Conservation (phyloP, 2,329 filamentous ascomycete genomes). For the Penicillium decumbens region DNA sequence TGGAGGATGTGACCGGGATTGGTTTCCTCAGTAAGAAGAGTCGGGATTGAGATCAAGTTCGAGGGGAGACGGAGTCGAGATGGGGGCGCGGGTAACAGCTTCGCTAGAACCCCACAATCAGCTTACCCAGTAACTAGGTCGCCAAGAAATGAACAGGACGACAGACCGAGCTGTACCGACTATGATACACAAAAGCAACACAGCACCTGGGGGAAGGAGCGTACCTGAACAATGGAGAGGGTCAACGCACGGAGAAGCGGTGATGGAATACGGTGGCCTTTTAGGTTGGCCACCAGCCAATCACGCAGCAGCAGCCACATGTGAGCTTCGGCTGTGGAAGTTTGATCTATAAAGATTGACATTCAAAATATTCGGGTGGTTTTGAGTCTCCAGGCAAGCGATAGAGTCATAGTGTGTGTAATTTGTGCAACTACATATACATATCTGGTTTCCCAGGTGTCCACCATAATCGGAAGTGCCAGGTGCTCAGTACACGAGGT, state of each 20-base stretch:
- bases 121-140: slow-evolving; percentile 1
- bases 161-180: neutral
- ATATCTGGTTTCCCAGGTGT: too few relatives aligned
- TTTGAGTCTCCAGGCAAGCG: too few relatives aligned
- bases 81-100: slow-evolving; percentile 23
- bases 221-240: slow-evolving; percentile 11
- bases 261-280: slow-evolving; percentile 40
- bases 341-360: neutral
- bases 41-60: slow-evolving; percentile 10
- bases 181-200: neutral
- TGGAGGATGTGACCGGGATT: slow-evolving; percentile 22
- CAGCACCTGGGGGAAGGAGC: neutral
- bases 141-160: neutral
- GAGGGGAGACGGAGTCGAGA: slow-evolving; percentile 11
- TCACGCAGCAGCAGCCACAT: slow-evolving; percentile 24
- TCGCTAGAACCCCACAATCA: slow-evolving; percentile 26
- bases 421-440: neutral
- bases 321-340: neutral
- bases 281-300: slow-evolving; percentile 33
- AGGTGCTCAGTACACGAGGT: neutral
- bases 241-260: slow-evolving; percentile 20
- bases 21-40: slow-evolving; percentile 2
- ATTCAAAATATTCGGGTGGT: too few relatives aligned
- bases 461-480: too few relatives aligned
- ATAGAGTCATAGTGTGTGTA: neutral